Percentiles rank a stretch among this genome's conserved stretches.
Conservation (phyloP, 345 rosid genomes). For the Garcia nutans region DNA sequence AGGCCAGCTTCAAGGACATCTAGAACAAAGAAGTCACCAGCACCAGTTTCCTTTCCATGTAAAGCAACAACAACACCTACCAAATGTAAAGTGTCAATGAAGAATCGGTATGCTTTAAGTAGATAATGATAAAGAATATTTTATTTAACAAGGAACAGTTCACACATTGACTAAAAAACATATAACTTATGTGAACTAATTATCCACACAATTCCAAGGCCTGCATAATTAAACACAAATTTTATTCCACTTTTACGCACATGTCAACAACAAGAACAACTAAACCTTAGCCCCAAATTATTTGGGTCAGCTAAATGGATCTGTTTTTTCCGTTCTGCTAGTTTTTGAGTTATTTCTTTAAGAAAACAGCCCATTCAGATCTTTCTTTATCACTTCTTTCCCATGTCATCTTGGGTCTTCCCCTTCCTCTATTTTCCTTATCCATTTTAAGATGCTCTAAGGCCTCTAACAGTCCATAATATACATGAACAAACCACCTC, state of each 20-base stretch:
- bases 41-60: slow-evolving; percentile 82
- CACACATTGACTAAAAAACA: neutral
- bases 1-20: slow-evolving; percentile 89
- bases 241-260: neutral
- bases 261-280: no score
- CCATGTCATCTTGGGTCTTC: no score
- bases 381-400: no score
- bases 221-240: neutral
- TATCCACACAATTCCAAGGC: neutral
- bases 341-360: no score
- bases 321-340: no score
- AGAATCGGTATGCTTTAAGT: slow-evolving; percentile 16
- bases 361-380: no score
- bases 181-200: neutral
- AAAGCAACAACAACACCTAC: slow-evolving; percentile 79
- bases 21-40: slow-evolving; percentile 77
- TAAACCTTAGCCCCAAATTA: no score
- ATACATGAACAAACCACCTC: no score
- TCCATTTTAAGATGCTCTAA: no score
- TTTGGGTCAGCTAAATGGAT: no score
- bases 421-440: no score
- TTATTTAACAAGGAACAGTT: neutral
- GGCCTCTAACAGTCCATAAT: no score
- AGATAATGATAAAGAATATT: slow-evolving; percentile 5
- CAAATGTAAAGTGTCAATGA: slow-evolving; percentile 23